Percentiles rank a stretch among this genome's conserved stretches.
phyloP scores from a whole-genome alignment of 306 rosid genomes.

The Prunus campanulata region DNA sequence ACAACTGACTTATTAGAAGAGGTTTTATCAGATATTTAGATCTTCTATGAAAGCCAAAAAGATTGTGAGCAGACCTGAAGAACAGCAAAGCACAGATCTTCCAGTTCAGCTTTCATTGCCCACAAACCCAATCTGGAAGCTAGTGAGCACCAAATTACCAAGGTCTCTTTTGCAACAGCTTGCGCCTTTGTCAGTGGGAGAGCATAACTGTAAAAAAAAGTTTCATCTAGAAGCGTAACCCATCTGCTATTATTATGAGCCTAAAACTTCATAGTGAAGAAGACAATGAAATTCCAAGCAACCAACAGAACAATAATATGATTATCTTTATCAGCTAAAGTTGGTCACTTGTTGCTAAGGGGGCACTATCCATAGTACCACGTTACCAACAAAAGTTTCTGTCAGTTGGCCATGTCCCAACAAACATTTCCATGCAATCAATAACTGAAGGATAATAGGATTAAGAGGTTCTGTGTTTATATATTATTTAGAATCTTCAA shows the following conservation, averaged over 20 bases:
- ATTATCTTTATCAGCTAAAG: neutral
- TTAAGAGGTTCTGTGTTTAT: neutral
- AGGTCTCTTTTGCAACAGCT: slow-evolving; percentile 95
- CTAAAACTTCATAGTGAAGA: slow-evolving; percentile 5
- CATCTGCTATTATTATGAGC: slow-evolving; percentile 13
- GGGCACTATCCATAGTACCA: neutral
- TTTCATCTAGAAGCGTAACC: slow-evolving; percentile 23
- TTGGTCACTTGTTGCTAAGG: neutral
- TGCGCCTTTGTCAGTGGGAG: slow-evolving; percentile 81
- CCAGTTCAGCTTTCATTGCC: slow-evolving; percentile 93
- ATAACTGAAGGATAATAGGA: neutral
- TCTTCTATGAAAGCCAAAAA: slow-evolving; percentile 9
- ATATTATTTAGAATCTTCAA: neutral
- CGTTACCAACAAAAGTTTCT: neutral
- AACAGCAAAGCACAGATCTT: slow-evolving; percentile 94
- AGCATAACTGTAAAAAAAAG: slow-evolving; percentile 59
- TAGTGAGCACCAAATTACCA: slow-evolving; percentile 93
- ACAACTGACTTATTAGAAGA: neutral
- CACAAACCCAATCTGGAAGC: slow-evolving; percentile 96
- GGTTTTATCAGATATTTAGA: neutral
- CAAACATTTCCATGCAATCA: neutral
- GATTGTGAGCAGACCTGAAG: slow-evolving; percentile 62
- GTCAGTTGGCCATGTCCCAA: neutral
- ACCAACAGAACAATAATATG: neutral
- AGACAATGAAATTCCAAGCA: neutral